Conservation (phyloP, 805 yeast species). For the Metschnikowia cerradonensis region DNA sequence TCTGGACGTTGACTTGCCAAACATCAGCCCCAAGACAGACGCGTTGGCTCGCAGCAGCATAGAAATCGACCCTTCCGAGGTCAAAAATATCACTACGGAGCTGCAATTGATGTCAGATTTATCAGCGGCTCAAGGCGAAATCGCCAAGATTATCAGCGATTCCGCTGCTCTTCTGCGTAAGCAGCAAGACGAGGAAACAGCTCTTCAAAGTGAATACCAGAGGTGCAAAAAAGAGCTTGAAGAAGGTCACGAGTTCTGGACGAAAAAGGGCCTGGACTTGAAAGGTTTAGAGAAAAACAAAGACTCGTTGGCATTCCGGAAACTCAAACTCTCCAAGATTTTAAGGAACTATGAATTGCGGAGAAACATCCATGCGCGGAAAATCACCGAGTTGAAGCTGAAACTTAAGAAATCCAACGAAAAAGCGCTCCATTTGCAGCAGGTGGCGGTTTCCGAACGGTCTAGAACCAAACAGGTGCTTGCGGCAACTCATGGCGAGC, state of each 20-base stretch:
- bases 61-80: not conserved
- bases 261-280: slow-evolving; percentile 28
- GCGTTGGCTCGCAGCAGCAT: no score
- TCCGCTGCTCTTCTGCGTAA: not conserved
- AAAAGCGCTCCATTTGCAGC: slow-evolving; percentile 8
- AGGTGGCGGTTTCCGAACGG: slow-evolving; percentile 8
- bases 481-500: slow-evolving; percentile 11
- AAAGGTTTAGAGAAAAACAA: slow-evolving; percentile 29
- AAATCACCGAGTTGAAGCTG: slow-evolving; percentile 13
- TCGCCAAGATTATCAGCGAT: slow-evolving; percentile 6
- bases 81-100: not conserved
- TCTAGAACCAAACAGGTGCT: slow-evolving; percentile 4
- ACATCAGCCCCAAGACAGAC: not conserved
- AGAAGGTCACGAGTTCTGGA: slow-evolving; percentile 29
- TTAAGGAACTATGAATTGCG: slow-evolving; percentile 13
- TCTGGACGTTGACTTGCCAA: not conserved
- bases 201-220: slow-evolving; percentile 6
- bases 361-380: slow-evolving; percentile 8
- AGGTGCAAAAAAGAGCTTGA: slow-evolving; percentile 35
- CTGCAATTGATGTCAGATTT: not conserved
- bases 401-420: slow-evolving; percentile 11
- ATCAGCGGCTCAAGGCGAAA: slow-evolving; percentile 4
- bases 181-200: slow-evolving; percentile 11
- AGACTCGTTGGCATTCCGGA: slow-evolving; percentile 31
- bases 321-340: slow-evolving; percentile 27